Percentiles rank a stretch among this genome's conserved stretches.
These are phyloP conservation scores for Amanita rubescens DNA, from an alignment of 768 basidiomycete genomes.

Conservation along the genomic window DNA sequence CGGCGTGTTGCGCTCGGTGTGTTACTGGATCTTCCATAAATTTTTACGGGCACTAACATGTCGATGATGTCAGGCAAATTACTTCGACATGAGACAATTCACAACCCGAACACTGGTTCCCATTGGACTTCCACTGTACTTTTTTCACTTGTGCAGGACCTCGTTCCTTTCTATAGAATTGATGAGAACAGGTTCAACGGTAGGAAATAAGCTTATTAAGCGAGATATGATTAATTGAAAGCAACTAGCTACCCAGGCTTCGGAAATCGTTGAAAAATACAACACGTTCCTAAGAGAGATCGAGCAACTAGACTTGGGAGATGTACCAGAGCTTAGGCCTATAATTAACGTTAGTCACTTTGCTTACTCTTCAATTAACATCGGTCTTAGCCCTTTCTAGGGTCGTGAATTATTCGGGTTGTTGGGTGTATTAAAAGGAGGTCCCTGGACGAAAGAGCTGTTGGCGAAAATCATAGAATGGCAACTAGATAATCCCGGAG, in stretches of 20 bases:
- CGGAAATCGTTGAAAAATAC: conserved; percentile 50
- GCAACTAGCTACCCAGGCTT: conserved; percentile 34
- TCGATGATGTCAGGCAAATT: conserved; percentile 43
- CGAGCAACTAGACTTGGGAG: conserved; percentile 52
- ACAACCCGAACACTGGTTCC: conserved; percentile 52
- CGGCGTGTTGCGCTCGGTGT: conserved; percentile 56
- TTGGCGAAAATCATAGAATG: conserved; percentile 69
- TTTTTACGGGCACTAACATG: background rate
- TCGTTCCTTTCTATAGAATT: conserved; percentile 46
- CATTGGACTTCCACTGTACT: conserved; percentile 68
- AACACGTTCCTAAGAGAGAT: conserved; percentile 56
- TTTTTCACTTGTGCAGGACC: conserved; percentile 70
- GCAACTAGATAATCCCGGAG: conserved; percentile 75
- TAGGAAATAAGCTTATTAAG: conserved; percentile 20
- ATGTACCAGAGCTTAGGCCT: conserved; percentile 59
- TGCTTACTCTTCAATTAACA: background rate
- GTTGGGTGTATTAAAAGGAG: conserved; percentile 49
- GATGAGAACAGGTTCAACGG: conserved; percentile 34
- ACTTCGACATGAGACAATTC: conserved; percentile 59
- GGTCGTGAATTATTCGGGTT: conserved; percentile 57
- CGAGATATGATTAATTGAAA: background rate
- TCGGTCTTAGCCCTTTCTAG: conserved; percentile 30
- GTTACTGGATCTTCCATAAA: conserved; percentile 9
- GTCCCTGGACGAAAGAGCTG: conserved; percentile 62
- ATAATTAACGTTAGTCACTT: conserved; percentile 62